Evolutionary conservation across 2,329 filamentous ascomycete species (phyloP).

Genomic region (Verticillium dahliae): DNA sequence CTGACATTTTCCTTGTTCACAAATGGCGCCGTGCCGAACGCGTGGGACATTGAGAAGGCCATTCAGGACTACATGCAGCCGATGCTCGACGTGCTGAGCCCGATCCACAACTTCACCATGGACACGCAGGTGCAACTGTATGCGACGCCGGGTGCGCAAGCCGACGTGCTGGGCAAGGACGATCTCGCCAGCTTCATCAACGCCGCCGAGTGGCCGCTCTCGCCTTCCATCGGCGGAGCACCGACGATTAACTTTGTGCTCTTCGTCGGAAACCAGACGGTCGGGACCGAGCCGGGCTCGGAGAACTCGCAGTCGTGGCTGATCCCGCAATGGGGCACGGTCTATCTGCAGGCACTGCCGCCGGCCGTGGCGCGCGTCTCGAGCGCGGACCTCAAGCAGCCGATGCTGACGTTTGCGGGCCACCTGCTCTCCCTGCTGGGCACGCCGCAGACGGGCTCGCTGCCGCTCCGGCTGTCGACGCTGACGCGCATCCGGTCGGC

Average conservation of each 20-base stretch:
- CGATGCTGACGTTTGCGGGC: slow-evolving; percentile 83
- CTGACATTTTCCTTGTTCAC: slow-evolving; percentile 94
- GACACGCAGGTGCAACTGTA: slow-evolving; percentile 96
- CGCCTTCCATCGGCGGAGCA: slow-evolving; percentile 84
- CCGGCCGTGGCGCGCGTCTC: slow-evolving; percentile 46
- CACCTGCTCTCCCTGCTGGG: slow-evolving; percentile 86
- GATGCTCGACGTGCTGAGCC: slow-evolving; percentile 68
- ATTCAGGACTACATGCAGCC: slow-evolving; percentile 76
- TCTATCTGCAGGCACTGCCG: slow-evolving; percentile 50
- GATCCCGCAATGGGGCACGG: slow-evolving; percentile 88
- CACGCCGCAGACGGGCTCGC: slow-evolving; percentile 72
- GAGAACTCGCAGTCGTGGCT: slow-evolving; percentile 67
- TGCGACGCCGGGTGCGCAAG: slow-evolving; percentile 61
- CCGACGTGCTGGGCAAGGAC: slow-evolving; percentile 67
- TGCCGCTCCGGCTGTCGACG: slow-evolving; percentile 79
- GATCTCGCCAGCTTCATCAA: slow-evolving; percentile 95
- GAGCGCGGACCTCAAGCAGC: slow-evolving; percentile 62
- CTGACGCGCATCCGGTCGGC: slow-evolving; percentile 80
- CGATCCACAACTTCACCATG: slow-evolving; percentile 91
- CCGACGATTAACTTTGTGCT: slow-evolving; percentile 96
- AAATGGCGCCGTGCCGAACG: slow-evolving; percentile 67
- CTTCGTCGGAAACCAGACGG: slow-evolving; percentile 76
- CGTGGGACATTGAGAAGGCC: slow-evolving; percentile 85
- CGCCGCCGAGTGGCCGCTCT: slow-evolving; percentile 94
- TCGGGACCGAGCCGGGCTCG: slow-evolving; percentile 38